These are phyloP conservation scores for Nakataea oryzae DNA, from an alignment of 2,329 filamentous ascomycete genomes.

Conservation along the genomic window DNA sequence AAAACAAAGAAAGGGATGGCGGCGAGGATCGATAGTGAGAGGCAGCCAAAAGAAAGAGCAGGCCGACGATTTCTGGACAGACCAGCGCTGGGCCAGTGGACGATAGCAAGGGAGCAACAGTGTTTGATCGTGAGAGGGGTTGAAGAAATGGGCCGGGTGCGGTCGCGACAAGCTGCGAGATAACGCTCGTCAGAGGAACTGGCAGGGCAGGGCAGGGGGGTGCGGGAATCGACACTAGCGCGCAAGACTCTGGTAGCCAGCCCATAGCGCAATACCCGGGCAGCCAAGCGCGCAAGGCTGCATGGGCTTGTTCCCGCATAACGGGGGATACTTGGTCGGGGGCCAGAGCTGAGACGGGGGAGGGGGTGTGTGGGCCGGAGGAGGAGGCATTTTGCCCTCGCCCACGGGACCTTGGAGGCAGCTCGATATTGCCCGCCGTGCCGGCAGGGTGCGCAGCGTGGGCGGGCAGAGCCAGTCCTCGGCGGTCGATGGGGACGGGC, in stretches of 20 bases:
- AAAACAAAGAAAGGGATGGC: background rate
- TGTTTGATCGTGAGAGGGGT: background rate
- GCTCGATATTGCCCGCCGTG: background rate
- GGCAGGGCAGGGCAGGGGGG: background rate
- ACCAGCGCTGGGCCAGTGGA: background rate
- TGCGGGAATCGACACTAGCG: background rate
- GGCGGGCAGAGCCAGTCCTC: background rate
- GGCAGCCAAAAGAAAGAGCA: background rate
- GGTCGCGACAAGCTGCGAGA: background rate
- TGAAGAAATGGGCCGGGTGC: background rate
- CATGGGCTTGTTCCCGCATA: constrained; percentile 1
- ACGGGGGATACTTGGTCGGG: background rate
- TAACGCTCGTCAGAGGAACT: constrained; percentile 1
- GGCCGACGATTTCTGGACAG: background rate
- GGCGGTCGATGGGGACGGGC: background rate
- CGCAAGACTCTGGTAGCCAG: background rate
- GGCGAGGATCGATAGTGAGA: background rate
- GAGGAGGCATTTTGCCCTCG: background rate
- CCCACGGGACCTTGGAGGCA: background rate
- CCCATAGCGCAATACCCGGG: constrained; percentile 1
- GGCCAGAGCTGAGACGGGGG: background rate
- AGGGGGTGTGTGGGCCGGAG: background rate
- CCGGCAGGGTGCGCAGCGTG: background rate
- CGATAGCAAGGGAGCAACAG: background rate
- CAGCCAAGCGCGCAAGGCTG: background rate